These are phyloP conservation scores for Epichloe aotearoae DNA, from an alignment of 2,329 filamentous ascomycete genomes.

Conservation along the genomic window DNA sequence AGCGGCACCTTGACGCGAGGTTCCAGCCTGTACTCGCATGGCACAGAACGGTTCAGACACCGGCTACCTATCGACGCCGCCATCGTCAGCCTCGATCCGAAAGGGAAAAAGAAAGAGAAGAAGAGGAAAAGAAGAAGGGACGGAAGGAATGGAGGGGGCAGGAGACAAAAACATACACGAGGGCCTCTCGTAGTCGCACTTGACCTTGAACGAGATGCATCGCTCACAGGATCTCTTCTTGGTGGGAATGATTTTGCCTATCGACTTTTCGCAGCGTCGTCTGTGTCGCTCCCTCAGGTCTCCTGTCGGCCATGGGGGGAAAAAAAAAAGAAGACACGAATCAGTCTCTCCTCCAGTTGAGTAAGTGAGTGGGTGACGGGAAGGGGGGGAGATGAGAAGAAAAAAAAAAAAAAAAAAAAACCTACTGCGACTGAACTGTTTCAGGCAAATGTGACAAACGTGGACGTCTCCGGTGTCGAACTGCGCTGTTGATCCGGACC, in stretches of 20 bases:
- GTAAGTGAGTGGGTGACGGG: neutral
- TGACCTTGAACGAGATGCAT: slow-evolving; percentile 8
- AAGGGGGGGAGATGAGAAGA: no score
- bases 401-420: neutral
- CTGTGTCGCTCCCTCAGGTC: slow-evolving; percentile 6
- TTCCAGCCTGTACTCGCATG: slow-evolving; percentile 6
- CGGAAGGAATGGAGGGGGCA: neutral
- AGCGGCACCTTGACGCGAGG: slow-evolving; percentile 7
- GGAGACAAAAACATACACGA: slow-evolving; percentile 1
- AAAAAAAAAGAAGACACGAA: no score
- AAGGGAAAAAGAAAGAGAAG: no score
- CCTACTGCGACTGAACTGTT: slow-evolving; percentile 7
- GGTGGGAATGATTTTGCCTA: slow-evolving; percentile 7
- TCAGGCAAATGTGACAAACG: slow-evolving; percentile 7
- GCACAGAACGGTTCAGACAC: slow-evolving; percentile 5
- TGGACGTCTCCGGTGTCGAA: slow-evolving; percentile 4
- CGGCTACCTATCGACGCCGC: neutral
- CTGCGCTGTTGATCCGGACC: slow-evolving; percentile 1
- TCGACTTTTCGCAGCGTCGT: slow-evolving; percentile 6
- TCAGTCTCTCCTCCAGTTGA: no score
- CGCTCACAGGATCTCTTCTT: slow-evolving; percentile 8
- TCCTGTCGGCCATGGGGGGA: neutral
- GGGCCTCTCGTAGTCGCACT: slow-evolving; percentile 6
- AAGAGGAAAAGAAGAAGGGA: no score
- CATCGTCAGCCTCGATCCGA: neutral